phyloP scores from a whole-genome alignment of 345 rosid genomes.

The Isatis tinctoria region DNA sequence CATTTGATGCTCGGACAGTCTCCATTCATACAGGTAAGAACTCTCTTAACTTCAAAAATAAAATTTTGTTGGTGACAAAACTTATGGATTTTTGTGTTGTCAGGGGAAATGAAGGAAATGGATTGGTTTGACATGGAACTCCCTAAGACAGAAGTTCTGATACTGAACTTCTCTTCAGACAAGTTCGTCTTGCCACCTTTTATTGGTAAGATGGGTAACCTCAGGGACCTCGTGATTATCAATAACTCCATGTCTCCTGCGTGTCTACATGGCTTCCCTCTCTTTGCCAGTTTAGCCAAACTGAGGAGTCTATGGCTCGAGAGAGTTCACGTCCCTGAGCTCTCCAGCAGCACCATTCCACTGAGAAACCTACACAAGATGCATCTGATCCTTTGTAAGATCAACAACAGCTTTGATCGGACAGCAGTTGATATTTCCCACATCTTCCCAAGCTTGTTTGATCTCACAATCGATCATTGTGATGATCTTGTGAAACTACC shows the following conservation, averaged over 20 bases:
- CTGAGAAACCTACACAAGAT: constrained; percentile 47
- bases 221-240: constrained; percentile 64
- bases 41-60: neutral
- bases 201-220: constrained; percentile 59
- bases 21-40: constrained; percentile 70
- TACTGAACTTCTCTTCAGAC: constrained; percentile 57
- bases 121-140: constrained; percentile 78
- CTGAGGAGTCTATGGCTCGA: constrained; percentile 86
- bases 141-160: constrained; percentile 81
- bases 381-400: constrained; percentile 66
- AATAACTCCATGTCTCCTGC: constrained; percentile 53
- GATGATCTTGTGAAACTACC: constrained; percentile 61
- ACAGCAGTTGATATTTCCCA: constrained; percentile 42
- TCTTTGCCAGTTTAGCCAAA: constrained; percentile 42
- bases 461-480: constrained; percentile 76
- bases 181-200: constrained; percentile 76
- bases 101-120: constrained; percentile 78
- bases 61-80: neutral
- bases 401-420: constrained; percentile 46
- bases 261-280: constrained; percentile 45
- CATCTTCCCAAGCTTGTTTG: constrained; percentile 57
- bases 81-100: neutral
- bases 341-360: constrained; percentile 39
- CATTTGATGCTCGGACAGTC: constrained; percentile 65
- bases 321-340: constrained; percentile 49